Evolutionary conservation across 1,284 basidiomycete genomes (phyloP).

Genomic region (Testicularia cyperi): DNA sequence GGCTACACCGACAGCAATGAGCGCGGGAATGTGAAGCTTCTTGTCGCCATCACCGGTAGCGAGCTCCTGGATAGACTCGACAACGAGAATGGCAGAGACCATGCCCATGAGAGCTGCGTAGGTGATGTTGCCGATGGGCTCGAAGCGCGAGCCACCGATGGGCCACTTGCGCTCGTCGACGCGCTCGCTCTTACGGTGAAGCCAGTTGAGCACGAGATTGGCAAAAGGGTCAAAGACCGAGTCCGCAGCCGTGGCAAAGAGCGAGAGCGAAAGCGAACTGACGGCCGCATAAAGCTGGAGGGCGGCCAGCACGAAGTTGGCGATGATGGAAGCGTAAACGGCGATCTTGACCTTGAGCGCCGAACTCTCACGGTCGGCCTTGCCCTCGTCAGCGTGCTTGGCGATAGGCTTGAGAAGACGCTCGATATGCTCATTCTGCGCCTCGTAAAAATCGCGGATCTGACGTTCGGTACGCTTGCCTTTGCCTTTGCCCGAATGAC

Average conservation of each 20-base stretch:
- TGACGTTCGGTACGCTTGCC: slow-evolving; percentile 59
- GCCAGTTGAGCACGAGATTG: slow-evolving; percentile 79
- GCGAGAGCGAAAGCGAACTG: slow-evolving; percentile 78
- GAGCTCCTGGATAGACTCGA: slow-evolving; percentile 76
- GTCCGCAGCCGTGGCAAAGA: slow-evolving; percentile 86
- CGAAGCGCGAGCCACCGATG: slow-evolving; percentile 82
- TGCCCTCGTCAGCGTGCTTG: slow-evolving; percentile 75
- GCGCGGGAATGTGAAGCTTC: slow-evolving; percentile 76
- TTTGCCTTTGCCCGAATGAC: slow-evolving; percentile 58
- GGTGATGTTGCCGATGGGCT: slow-evolving; percentile 73
- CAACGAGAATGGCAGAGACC: slow-evolving; percentile 80
- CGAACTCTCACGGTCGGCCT: slow-evolving; percentile 68
- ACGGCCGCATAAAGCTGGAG: slow-evolving; percentile 73
- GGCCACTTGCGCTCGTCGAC: slow-evolving; percentile 86
- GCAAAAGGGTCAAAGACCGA: slow-evolving; percentile 86
- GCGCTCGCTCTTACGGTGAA: slow-evolving; percentile 73
- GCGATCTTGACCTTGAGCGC: slow-evolving; percentile 71
- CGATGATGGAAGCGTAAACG: slow-evolving; percentile 73
- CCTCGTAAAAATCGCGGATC: slow-evolving; percentile 73
- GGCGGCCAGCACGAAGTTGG: slow-evolving; percentile 68
- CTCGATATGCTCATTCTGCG: slow-evolving; percentile 83
- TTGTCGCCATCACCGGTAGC: slow-evolving; percentile 68
- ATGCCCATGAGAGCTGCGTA: slow-evolving; percentile 71
- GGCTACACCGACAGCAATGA: slow-evolving; percentile 78
- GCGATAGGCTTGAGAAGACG: slow-evolving; percentile 85